phyloP scores from a whole-genome alignment of 2,329 filamentous ascomycete genomes.

The Chaetomiaceae sp. region DNA sequence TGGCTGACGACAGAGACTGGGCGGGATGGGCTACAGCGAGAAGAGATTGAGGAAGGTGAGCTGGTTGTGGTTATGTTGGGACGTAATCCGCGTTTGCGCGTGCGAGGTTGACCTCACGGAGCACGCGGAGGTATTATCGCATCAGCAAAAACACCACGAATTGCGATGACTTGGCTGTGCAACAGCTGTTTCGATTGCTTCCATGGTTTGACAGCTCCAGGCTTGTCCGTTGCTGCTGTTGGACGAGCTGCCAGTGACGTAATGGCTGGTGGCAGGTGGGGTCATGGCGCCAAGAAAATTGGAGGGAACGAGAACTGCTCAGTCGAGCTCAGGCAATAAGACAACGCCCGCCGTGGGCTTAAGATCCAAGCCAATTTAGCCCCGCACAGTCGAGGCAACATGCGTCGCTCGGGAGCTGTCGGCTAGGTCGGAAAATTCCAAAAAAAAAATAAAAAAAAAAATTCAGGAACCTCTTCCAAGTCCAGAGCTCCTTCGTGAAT shows the following conservation, averaged over 20 bases:
- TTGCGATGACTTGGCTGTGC: background rate
- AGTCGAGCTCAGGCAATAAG: too few species aligned
- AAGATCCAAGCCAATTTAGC: too few species aligned
- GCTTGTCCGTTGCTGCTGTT: too few species aligned
- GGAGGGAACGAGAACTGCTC: too few species aligned
- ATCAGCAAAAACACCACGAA: background rate
- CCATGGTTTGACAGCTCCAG: constrained; percentile 2
- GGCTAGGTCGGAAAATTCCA: too few species aligned
- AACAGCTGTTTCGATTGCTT: background rate
- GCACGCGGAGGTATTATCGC: background rate
- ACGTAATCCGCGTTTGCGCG: background rate
- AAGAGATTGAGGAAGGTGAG: background rate
- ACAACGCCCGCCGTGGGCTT: too few species aligned
- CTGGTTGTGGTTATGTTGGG: background rate
- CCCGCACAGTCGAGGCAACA: too few species aligned
- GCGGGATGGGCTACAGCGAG: background rate
- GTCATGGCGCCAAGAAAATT: too few species aligned
- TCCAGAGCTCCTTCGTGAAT: too few species aligned
- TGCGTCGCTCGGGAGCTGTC: too few species aligned
- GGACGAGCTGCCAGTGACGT: constrained; percentile 4
- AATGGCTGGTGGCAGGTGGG: background rate
- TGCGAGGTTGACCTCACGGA: background rate
- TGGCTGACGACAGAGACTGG: background rate
- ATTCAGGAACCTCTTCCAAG: too few species aligned
- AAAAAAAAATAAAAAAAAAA: too few species aligned